phyloP scores from a whole-genome alignment of 1,284 basidiomycete genomes.

The Gomphus sp. region DNA sequence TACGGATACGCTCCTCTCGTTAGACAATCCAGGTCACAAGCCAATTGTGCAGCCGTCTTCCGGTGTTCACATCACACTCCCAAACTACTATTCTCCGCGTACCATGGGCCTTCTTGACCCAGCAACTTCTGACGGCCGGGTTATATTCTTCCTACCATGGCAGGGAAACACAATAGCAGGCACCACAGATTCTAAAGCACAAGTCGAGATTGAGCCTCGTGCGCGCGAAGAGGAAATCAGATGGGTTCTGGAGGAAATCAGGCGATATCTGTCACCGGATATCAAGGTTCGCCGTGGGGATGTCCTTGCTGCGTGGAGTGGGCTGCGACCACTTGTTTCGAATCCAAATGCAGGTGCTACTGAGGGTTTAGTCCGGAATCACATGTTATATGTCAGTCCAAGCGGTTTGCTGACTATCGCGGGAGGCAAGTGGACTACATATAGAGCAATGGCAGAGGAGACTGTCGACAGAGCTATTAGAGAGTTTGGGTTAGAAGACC shows the following conservation, averaged over 20 bases:
- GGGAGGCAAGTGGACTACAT: slow-evolving; percentile 99
- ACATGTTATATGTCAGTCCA: slow-evolving; percentile 82
- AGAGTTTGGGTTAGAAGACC: slow-evolving; percentile 58
- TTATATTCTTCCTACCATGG: slow-evolving; percentile 99
- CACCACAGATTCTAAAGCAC: slow-evolving; percentile 85
- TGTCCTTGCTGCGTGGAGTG: slow-evolving; percentile 94
- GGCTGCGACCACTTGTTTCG: slow-evolving; percentile 82
- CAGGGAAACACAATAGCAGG: slow-evolving; percentile 97
- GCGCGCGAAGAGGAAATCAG: slow-evolving; percentile 93
- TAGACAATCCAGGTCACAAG: slow-evolving; percentile 76
- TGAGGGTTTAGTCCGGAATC: slow-evolving; percentile 87
- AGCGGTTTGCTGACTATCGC: slow-evolving; percentile 90
- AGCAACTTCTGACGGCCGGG: slow-evolving; percentile 90
- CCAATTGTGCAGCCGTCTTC: slow-evolving; percentile 91
- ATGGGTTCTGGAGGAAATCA: slow-evolving; percentile 92
- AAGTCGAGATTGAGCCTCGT: slow-evolving; percentile 71
- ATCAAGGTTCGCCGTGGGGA: slow-evolving; percentile 94
- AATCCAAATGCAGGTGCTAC: slow-evolving; percentile 72
- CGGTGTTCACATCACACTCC: slow-evolving; percentile 94
- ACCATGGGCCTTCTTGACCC: slow-evolving; percentile 96
- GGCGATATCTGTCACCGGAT: slow-evolving; percentile 84
- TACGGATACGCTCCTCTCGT: slow-evolving; percentile 76
- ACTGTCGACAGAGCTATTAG: slow-evolving; percentile 86
- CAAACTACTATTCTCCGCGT: slow-evolving; percentile 93
- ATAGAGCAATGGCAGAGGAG: slow-evolving; percentile 94